Conservation (phyloP, 495 filamentous ascomycete species). For the Neurospora intermedia region DNA sequence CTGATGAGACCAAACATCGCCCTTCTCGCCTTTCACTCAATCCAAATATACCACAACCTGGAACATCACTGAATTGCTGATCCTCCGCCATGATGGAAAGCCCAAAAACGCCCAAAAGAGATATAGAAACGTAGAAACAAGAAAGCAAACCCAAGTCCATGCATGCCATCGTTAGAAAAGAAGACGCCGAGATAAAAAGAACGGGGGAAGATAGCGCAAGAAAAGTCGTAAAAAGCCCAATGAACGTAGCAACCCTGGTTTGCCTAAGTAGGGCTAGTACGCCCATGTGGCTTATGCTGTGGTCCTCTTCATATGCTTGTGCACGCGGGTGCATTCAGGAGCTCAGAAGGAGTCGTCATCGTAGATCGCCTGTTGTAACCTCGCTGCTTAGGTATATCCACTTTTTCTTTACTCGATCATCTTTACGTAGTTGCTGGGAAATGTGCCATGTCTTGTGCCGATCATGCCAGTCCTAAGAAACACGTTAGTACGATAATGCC, state of each 20-base stretch:
- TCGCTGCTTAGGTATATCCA: not conserved
- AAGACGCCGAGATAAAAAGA: not conserved
- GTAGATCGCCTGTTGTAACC: not conserved
- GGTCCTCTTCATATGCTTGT: not conserved
- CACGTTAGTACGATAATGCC: slow-evolving; percentile 9
- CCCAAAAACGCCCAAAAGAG: not conserved
- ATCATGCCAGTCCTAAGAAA: slow-evolving; percentile 44
- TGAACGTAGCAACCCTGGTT: not conserved
- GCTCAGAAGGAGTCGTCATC: not conserved
- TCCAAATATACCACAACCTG: not conserved
- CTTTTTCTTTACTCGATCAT: slow-evolving; percentile 24
- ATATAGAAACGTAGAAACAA: not conserved
- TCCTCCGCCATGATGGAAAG: not conserved
- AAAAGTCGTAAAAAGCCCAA: not conserved
- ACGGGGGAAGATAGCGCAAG: not conserved
- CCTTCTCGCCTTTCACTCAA: not conserved
- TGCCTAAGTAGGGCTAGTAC: not conserved
- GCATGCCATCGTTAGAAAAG: not conserved
- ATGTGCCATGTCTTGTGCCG: slow-evolving; percentile 42
- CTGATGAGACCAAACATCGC: not conserved
- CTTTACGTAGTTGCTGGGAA: slow-evolving; percentile 48
- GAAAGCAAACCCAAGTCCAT: not conserved
- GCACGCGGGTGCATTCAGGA: not conserved
- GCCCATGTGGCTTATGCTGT: not conserved
- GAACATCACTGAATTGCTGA: not conserved